Evolutionary conservation across 805 yeast genomes (phyloP), one percentile per base, ranked within the genome.

Genomic region (Debaryomyces maramus): DNA sequence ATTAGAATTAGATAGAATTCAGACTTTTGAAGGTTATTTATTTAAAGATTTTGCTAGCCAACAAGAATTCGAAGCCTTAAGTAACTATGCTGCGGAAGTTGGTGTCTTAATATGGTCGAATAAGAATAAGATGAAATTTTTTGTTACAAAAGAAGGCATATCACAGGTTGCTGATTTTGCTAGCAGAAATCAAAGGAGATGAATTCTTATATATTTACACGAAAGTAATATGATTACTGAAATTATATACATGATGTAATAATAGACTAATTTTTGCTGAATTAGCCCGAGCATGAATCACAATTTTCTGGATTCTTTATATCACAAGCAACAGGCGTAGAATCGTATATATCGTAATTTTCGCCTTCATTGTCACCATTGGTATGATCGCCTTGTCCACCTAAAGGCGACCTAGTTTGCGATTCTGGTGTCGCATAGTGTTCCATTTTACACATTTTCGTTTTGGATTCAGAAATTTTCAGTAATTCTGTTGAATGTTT

Each of bases 101-200:
- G 99, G 98, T 1, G 96, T 89, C 0, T 65, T 91, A 35, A 56
- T 87, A n/a, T 93, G 98, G 97, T 78, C 82, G 36, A 89, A 88
- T 60, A 75, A 81, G 32, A 63, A 65, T 17, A 79, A 79, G 52
- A 77, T 80, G 50, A 77, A 77, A 53, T 88, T 93, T 52, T 95
- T 93, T 53, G 96, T 93, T 6, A 85, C 93, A 0, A 77, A 78
- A 35, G 96, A 87, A 42, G 97, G 97, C 10, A 83, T 85, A 56
- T 67, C 80, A 7, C 97, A 89, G 60, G 85, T 91, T n/a, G 81
- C 88, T n/a, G 96, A 88, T 37, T 90, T 80, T 63, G 95, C 95
- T 0, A 83, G 83, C 52, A 74, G 96, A 48, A 73, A 73, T 45
- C 44, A 40, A 41, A 28, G 44, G 29, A 18, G 40, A 11, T 24